These are phyloP conservation scores for Exserohilum turcica DNA, from an alignment of 2,329 filamentous ascomycete genomes.

Conservation along the genomic window DNA sequence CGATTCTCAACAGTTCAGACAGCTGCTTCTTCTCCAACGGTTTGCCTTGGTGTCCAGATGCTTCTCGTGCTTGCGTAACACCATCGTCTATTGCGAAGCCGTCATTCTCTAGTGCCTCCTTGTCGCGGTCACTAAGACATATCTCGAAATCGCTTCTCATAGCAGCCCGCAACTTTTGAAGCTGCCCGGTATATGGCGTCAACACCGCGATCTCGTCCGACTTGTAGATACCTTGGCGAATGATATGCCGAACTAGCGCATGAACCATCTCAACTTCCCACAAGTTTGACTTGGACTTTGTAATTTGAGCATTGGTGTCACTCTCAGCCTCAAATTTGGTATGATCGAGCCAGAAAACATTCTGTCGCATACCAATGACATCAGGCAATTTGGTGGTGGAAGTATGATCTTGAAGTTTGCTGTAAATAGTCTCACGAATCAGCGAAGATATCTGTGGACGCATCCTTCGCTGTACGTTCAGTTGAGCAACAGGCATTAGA, in stretches of 20 bases:
- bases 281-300: conserved; percentile 59
- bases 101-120: conserved; percentile 55
- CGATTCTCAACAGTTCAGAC: conserved; percentile 48
- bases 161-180: conserved; percentile 56
- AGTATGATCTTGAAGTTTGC: conserved; percentile 58
- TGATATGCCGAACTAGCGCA: conserved; percentile 67
- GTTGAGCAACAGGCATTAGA: conserved; percentile 33
- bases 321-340: conserved; percentile 50
- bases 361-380: conserved; percentile 59
- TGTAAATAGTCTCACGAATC: conserved; percentile 64
- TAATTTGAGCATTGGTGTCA: conserved; percentile 14
- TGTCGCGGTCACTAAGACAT: conserved; percentile 67
- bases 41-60: conserved; percentile 9
- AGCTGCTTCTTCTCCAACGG: conserved; percentile 31
- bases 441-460: conserved; percentile 65
- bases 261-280: conserved; percentile 69
- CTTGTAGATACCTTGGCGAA: conserved; percentile 66
- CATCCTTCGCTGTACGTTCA: conserved; percentile 70
- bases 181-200: conserved; percentile 67
- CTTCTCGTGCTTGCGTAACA: not conserved
- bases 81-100: conserved; percentile 21
- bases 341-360: conserved; percentile 69
- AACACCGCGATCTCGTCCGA: conserved; percentile 70
- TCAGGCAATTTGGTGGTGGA: conserved; percentile 49
- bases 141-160: conserved; percentile 62